Evolutionary conservation across 2,329 filamentous ascomycete genomes (phyloP).

Genomic region (Trichothecium sympodiale): DNA sequence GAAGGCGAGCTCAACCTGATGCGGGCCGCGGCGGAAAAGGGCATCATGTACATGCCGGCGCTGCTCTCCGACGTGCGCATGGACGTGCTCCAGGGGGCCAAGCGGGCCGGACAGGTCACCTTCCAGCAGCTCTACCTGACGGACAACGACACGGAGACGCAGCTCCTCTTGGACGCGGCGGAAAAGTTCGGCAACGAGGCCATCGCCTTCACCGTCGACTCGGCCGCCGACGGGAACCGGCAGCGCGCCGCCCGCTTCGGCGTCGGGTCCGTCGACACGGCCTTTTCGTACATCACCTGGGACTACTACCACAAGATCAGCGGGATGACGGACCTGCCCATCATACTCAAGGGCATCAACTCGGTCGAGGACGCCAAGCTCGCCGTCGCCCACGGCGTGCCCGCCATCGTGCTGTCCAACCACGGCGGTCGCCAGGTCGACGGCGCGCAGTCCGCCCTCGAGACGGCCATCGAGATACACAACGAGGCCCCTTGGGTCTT

Average conservation of each 20-base stretch:
- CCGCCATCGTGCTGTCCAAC: constrained; percentile 29
- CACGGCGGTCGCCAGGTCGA: constrained; percentile 32
- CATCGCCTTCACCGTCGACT: constrained; percentile 25
- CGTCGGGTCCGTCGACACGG: constrained; percentile 3
- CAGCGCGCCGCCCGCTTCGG: constrained; percentile 3
- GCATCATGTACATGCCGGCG: constrained; percentile 30
- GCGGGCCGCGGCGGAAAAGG: constrained; percentile 29
- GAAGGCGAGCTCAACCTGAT: constrained; percentile 37
- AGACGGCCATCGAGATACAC: constrained; percentile 27
- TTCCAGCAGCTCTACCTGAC: constrained; percentile 24
- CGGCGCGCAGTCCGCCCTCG: constrained; percentile 23
- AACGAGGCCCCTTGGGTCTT: constrained; percentile 24
- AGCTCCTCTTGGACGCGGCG: constrained; percentile 19
- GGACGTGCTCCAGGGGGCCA: constrained; percentile 19
- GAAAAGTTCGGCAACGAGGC: constrained; percentile 22
- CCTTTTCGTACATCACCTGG: constrained; percentile 1
- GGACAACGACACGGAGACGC: constrained; percentile 19
- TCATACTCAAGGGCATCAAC: constrained; percentile 29
- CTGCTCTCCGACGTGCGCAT: constrained; percentile 22
- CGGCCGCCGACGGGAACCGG: constrained; percentile 4
- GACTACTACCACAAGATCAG: constrained; percentile 1
- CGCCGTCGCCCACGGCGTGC: constrained; percentile 14
- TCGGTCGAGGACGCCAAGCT: constrained; percentile 27
- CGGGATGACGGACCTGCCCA: constrained; percentile 33
- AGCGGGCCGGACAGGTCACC: constrained; percentile 17